phyloP scores from a whole-genome alignment of 164 flowering plant species.

The Platanus orientalis region DNA sequence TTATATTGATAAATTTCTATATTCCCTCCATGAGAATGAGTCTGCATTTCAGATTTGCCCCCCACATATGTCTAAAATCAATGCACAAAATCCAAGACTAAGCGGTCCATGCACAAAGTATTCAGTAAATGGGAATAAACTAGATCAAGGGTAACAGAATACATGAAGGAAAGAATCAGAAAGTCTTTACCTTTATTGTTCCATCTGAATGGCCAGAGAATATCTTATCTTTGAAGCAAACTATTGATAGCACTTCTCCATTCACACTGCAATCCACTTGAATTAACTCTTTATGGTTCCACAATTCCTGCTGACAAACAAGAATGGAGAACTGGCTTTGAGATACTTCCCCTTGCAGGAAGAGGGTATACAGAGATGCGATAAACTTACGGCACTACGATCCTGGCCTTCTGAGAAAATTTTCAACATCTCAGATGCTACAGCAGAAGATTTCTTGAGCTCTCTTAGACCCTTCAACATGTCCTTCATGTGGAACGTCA shows the following conservation, averaged over 20 bases:
- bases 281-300: constrained; percentile 65
- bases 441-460: constrained; percentile 48
- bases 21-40: too few relatives aligned
- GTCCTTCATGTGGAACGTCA: constrained; percentile 48
- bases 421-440: constrained; percentile 65
- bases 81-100: too few relatives aligned
- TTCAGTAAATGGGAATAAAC: too few relatives aligned
- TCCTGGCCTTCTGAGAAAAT: constrained; percentile 55
- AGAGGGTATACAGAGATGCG: neutral
- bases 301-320: constrained; percentile 43
- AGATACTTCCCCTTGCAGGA: constrained; percentile 6
- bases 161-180: neutral
- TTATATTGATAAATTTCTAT: too few relatives aligned
- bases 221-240: constrained; percentile 54
- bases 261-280: constrained; percentile 62
- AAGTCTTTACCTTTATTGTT: constrained; percentile 56
- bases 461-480: constrained; percentile 62
- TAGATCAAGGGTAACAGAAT: too few relatives aligned
- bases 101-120: too few relatives aligned
- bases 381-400: constrained; percentile 48
- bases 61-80: too few relatives aligned
- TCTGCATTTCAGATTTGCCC: too few relatives aligned
- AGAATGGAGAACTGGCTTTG: neutral
- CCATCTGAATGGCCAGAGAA: constrained; percentile 89
- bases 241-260: constrained; percentile 60